A percentile compares a stretch with the other conserved stretches of the same genome.
phyloP scores from a whole-genome alignment of 1,284 basidiomycete species.

The Sanghuangporus weigelae region DNA sequence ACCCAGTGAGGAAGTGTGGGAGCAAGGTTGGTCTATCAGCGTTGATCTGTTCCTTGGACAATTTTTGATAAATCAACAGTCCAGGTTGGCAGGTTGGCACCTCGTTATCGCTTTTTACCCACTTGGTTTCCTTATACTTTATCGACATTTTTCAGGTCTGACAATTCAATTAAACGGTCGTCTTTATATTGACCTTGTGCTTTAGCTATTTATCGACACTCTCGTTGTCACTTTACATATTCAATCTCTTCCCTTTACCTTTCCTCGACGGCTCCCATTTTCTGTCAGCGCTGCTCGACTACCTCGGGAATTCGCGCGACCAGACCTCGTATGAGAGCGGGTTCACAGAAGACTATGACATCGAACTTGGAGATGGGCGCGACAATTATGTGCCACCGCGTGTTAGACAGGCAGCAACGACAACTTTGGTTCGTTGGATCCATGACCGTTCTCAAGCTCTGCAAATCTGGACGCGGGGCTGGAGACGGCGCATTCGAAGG shows the following conservation, averaged over 20 bases:
- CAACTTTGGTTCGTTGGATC: not conserved
- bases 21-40: constrained; percentile 46
- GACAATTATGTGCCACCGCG: not conserved
- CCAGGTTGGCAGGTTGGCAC: constrained; percentile 42
- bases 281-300: constrained; percentile 33
- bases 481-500: constrained; percentile 2
- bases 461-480: not conserved
- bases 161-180: constrained; percentile 15
- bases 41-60: not conserved
- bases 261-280: constrained; percentile 58
- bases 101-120: constrained; percentile 43
- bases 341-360: not conserved
- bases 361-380: not conserved
- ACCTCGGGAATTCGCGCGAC: not conserved
- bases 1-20: constrained; percentile 56
- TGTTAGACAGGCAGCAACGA: not conserved
- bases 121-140: constrained; percentile 35
- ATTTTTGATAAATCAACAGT: constrained; percentile 35
- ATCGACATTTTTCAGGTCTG: constrained; percentile 44
- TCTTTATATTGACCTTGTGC: constrained; percentile 2
- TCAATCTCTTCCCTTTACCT: constrained; percentile 66
- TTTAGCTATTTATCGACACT: constrained; percentile 57
- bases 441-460: not conserved
- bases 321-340: not conserved
- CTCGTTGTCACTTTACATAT: constrained; percentile 62